Base-by-base conservation (phyloP, 2,329 filamentous ascomycete species). In the Chrysoporthe cubensis region DNA sequence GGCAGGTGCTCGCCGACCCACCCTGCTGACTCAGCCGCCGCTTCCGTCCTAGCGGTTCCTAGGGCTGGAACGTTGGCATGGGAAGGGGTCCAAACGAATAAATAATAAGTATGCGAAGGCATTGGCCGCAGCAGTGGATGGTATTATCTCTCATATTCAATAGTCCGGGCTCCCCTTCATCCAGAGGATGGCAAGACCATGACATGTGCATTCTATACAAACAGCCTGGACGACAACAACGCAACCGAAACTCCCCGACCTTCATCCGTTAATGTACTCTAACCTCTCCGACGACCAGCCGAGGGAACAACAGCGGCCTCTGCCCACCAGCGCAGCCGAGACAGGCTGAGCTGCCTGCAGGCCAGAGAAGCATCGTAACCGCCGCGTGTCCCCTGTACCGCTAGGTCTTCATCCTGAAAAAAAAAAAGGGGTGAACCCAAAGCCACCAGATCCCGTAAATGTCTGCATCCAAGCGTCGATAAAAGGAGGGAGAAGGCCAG, bases 401-500 rank as follows among this genome's bases (percentile, higher is more conserved):
- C n/a, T 13, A 11, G 26, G 21, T 13, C 48, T 4, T n/a, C 4
- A 32, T 52, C 21, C 21, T 52, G 21, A 52, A 4, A 14, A 52
- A 21, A 26, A 26, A 26, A 26, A 26, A 26, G 2, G 26, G 26
- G 50, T 26, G 32, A 32, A 32, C 50, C 50, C 32, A 13, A 32
- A 16, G 26, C 50, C 50, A 54, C 13, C 50, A 34, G 32, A 16
- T 54, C 13, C 50, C 3, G 7, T 26, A 34, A 54, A 54, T 54
- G 32, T 32, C 21, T 54, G 21, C 21, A 54, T 16, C 21, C 50
- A 54, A 26, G 21, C 26, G 26, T 7, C 43, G 21, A 26, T 52
- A 11, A 46, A 66, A 59, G 66, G 64, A 62, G 50, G 14, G 54
- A 66, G 16, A 69, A 64, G 52, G 67, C 67, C 67, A 64, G 64